Percentiles rank a stretch among this genome's conserved stretches.
These are phyloP conservation scores for Tuber indicum DNA, from an alignment of 495 filamentous ascomycete genomes.

Conservation along the genomic window DNA sequence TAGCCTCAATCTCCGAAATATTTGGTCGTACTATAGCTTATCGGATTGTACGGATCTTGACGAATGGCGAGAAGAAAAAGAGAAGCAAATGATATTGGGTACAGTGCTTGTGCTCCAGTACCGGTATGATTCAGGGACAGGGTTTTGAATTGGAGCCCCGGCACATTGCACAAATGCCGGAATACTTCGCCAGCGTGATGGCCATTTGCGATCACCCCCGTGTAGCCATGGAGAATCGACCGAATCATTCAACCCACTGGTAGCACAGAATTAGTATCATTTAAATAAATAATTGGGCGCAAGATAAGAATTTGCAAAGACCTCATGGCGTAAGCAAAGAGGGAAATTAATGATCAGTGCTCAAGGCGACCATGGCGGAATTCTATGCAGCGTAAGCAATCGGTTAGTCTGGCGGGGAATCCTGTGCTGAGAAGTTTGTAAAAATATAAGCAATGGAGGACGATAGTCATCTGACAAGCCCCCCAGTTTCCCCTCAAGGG, in stretches of 20 bases:
- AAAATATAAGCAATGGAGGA: background rate
- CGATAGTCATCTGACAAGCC: background rate
- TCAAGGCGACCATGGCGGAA: background rate
- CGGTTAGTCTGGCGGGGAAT: background rate
- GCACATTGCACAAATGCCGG: background rate
- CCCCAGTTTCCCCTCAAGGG: background rate
- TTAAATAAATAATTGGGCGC: background rate
- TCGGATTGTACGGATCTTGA: background rate
- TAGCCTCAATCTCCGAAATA: background rate
- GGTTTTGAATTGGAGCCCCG: background rate
- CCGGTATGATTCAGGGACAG: background rate
- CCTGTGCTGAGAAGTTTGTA: background rate
- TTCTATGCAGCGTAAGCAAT: background rate
- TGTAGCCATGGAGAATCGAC: slow-evolving; percentile 4
- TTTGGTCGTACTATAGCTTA: background rate
- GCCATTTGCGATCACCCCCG: background rate
- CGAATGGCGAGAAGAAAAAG: background rate
- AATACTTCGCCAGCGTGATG: background rate
- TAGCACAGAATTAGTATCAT: background rate
- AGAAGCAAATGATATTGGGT: background rate
- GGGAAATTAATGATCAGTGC: background rate
- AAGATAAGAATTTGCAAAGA: background rate
- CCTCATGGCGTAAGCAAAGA: background rate
- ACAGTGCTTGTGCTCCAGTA: too few species aligned
- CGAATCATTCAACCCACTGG: background rate